Percentiles rank a stretch among this genome's conserved stretches.
phyloP scores from a whole-genome alignment of 2,329 filamentous ascomycete species.

The Colletotrichum sp. region DNA sequence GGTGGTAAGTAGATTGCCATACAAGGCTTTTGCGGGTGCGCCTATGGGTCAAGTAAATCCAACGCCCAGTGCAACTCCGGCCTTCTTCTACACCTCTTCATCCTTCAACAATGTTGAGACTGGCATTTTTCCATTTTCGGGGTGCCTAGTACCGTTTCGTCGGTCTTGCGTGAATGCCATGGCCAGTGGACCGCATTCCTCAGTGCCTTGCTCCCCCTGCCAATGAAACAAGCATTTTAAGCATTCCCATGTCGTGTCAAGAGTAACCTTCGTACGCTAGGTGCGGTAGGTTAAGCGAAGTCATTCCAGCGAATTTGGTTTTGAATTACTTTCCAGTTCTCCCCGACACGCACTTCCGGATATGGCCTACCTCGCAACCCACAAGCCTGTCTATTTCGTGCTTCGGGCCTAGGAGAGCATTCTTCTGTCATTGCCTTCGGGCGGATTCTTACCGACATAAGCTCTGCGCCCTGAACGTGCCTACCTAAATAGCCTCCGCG shows the following conservation, averaged over 20 bases:
- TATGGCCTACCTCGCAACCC: neutral
- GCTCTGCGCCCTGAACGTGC: neutral
- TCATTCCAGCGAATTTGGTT: neutral
- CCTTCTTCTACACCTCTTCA: neutral
- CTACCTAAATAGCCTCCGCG: neutral
- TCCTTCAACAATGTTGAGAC: neutral
- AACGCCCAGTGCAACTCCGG: neutral
- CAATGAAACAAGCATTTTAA: neutral
- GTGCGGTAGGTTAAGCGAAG: neutral
- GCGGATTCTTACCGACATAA: neutral
- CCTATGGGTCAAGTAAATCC: neutral
- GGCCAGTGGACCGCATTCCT: neutral
- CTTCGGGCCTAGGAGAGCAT: neutral
- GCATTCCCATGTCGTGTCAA: neutral
- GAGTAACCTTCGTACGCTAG: neutral
- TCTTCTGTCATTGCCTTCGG: neutral
- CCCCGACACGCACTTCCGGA: neutral
- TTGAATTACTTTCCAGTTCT: neutral
- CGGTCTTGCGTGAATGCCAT: neutral
- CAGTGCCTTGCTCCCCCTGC: neutral
- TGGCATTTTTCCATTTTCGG: neutral
- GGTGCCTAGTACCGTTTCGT: neutral
- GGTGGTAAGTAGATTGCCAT: neutral
- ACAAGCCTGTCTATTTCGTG: neutral
- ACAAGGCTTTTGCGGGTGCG: neutral